These are phyloP conservation scores for Aspergillus sp. DNA, from an alignment of 2,329 filamentous ascomycete genomes.

Conservation along the genomic window DNA sequence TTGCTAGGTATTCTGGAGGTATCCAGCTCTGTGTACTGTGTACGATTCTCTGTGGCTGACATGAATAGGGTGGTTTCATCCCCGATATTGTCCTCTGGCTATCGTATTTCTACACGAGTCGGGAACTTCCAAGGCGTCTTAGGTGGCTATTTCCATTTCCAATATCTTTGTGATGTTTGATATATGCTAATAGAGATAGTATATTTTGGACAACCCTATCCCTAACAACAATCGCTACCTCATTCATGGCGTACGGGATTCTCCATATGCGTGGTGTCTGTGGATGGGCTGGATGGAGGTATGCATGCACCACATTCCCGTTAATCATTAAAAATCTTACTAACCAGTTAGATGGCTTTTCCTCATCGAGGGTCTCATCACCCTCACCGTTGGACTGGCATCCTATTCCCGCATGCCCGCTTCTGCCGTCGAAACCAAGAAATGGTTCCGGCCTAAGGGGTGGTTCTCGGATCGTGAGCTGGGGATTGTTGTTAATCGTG, in stretches of 20 bases:
- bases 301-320: conserved; percentile 26
- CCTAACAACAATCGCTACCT: conserved; percentile 38
- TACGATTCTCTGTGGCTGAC: neutral
- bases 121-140: conserved; percentile 50
- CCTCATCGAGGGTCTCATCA: neutral
- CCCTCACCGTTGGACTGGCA: conserved; percentile 35
- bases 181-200: too few relatives aligned
- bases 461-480: conserved; percentile 51
- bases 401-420: conserved; percentile 8
- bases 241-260: conserved; percentile 37
- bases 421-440: neutral
- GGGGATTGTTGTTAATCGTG: conserved; percentile 52
- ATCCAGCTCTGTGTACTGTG: neutral
- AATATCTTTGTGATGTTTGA: too few relatives aligned
- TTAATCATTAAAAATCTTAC: conserved; percentile 30
- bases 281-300: conserved; percentile 27
- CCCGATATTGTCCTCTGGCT: conserved; percentile 42
- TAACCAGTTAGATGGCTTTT: conserved; percentile 15
- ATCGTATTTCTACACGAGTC: conserved; percentile 62
- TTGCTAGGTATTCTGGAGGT: conserved; percentile 37
- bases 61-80: neutral
- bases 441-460: conserved; percentile 2
- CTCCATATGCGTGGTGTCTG: conserved; percentile 26
- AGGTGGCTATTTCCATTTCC: conserved; percentile 6
- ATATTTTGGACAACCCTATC: conserved; percentile 16